Percentiles rank a stretch among this genome's conserved stretches.
Conservation (phyloP, 2,329 filamentous ascomycete species). For the Knufia petricola region DNA sequence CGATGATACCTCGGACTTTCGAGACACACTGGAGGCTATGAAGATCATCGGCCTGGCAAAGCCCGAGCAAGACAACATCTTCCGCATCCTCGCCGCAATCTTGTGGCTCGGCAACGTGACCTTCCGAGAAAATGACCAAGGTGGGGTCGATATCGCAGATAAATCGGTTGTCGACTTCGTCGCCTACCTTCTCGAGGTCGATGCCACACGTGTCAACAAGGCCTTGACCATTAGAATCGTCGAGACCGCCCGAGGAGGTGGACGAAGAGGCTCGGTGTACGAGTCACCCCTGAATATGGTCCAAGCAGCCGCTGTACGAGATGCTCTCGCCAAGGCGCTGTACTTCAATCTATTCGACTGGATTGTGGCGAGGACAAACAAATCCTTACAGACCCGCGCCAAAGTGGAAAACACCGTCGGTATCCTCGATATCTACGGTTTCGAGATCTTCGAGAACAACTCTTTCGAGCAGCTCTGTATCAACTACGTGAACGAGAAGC, state of each 20-base stretch:
- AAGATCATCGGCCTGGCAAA: conserved; percentile 81
- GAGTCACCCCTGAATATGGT: conserved; percentile 74
- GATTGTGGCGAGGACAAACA: conserved; percentile 90
- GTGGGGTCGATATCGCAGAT: conserved; percentile 78
- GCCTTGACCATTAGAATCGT: conserved; percentile 84
- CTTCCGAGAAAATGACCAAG: conserved; percentile 79
- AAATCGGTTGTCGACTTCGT: conserved; percentile 89
- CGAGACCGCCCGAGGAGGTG: conserved; percentile 54
- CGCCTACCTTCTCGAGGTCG: conserved; percentile 85
- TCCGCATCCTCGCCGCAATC: conserved; percentile 84
- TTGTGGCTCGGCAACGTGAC: conserved; percentile 92
- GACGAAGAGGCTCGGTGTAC: conserved; percentile 57
- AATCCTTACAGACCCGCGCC: conserved; percentile 70
- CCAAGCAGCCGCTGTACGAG: conserved; percentile 76
- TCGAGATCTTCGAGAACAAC: conserved; percentile 98
- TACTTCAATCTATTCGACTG: conserved; percentile 98
- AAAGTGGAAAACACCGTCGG: conserved; percentile 75
- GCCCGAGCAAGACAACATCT: conserved; percentile 87
- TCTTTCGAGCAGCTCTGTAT: conserved; percentile 98
- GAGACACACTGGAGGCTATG: conserved; percentile 90
- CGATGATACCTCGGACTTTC: conserved; percentile 79
- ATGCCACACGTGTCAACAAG: conserved; percentile 68
- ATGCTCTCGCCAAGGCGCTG: conserved; percentile 88
- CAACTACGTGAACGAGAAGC: conserved; percentile 98
- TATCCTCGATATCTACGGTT: conserved; percentile 97